These are phyloP conservation scores for Trichoderma oligosporum DNA, from an alignment of 2,329 filamentous ascomycete genomes.

Conservation along the genomic window DNA sequence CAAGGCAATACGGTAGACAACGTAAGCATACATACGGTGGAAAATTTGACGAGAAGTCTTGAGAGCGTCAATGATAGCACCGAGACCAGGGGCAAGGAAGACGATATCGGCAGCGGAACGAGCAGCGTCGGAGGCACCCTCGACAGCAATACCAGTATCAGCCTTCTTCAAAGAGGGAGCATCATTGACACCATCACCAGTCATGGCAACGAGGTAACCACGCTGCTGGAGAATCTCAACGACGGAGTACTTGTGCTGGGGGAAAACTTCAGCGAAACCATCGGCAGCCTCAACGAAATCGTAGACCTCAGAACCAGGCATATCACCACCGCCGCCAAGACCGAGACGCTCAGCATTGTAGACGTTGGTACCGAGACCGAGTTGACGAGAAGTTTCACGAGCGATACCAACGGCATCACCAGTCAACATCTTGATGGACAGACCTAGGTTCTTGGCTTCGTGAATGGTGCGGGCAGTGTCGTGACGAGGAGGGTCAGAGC, in stretches of 20 bases:
- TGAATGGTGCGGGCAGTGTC: conserved; percentile 87
- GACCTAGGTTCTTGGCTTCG: conserved; percentile 81
- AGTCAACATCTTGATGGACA: conserved; percentile 95
- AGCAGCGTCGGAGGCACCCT: conserved; percentile 86
- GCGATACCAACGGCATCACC: conserved; percentile 92
- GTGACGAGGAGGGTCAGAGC: conserved; percentile 85
- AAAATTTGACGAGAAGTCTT: conserved; percentile 94
- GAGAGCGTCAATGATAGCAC: conserved; percentile 86
- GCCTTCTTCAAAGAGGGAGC: conserved; percentile 90
- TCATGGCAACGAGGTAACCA: conserved; percentile 94
- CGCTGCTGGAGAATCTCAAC: conserved; percentile 91
- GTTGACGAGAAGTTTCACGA: conserved; percentile 84
- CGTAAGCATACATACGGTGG: conserved; percentile 95
- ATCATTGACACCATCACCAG: conserved; percentile 93
- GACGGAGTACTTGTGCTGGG: conserved; percentile 92
- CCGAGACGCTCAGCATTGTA: conserved; percentile 92
- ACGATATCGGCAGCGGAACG: conserved; percentile 91
- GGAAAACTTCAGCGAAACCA: conserved; percentile 92
- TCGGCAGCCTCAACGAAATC: conserved; percentile 94
- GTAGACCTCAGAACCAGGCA: conserved; percentile 90
- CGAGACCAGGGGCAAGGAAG: conserved; percentile 85
- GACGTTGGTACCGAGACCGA: conserved; percentile 87
- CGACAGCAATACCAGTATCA: conserved; percentile 93
- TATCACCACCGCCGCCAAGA: conserved; percentile 84
- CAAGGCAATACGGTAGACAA: conserved; percentile 90